These are phyloP conservation scores for Colletotrichum sidae DNA, from an alignment of 2,329 filamentous ascomycete species.

Conservation along the genomic window DNA sequence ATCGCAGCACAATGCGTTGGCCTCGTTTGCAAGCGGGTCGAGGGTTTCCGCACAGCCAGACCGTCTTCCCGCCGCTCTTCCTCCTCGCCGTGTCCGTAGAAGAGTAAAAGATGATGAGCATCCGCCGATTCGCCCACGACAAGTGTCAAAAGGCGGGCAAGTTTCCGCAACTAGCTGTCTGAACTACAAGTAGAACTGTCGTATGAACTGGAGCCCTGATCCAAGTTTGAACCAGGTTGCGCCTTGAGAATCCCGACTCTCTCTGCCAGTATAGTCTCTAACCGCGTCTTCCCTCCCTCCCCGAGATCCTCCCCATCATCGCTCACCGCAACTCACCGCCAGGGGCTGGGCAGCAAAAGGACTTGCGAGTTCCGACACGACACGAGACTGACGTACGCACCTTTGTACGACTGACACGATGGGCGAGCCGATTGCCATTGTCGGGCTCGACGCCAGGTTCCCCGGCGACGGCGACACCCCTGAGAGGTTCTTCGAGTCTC, in stretches of 20 bases:
- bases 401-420: constrained; percentile 17
- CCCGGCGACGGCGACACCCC: constrained; percentile 55
- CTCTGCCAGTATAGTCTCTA: constrained; percentile 13
- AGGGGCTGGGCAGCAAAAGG: constrained; percentile 7
- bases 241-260: constrained; percentile 1
- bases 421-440: constrained; percentile 56
- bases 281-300: not conserved
- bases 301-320: not conserved
- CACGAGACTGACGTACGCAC: not conserved
- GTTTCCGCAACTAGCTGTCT: not conserved
- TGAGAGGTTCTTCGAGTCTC: constrained; percentile 58
- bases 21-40: no score
- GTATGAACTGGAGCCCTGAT: constrained; percentile 23
- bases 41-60: no score
- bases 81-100: no score
- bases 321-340: constrained; percentile 23
- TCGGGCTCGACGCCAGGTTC: constrained; percentile 60
- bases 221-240: constrained; percentile 1
- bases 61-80: no score
- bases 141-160: not conserved
- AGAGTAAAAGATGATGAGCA: no score
- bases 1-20: no score
- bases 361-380: not conserved
- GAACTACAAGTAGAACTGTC: constrained; percentile 17
- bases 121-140: no score